Evolutionary conservation across 345 rosid species (phyloP).

Genomic region (Sisymbrium irio): DNA sequence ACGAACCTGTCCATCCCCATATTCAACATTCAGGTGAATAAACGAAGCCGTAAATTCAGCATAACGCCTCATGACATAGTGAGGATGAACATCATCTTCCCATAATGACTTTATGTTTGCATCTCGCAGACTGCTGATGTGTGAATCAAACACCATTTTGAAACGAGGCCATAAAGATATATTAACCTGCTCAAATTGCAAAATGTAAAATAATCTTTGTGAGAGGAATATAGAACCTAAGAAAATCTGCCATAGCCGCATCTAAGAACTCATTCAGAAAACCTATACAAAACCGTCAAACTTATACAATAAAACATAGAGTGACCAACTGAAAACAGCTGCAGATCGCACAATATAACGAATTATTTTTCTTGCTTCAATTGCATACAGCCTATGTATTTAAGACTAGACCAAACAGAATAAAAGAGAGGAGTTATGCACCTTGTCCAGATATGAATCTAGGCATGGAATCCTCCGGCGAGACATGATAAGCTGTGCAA

Average conservation of each 20-base stretch:
- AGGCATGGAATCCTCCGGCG: slow-evolving; percentile 92
- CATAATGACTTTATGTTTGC: slow-evolving; percentile 84
- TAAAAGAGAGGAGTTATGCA: slow-evolving; percentile 28
- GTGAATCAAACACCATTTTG: slow-evolving; percentile 93
- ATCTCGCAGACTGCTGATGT: slow-evolving; percentile 84
- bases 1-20: slow-evolving; percentile 95
- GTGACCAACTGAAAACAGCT: slow-evolving; percentile 12
- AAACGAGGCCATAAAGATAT: slow-evolving; percentile 97
- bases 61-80: slow-evolving; percentile 98
- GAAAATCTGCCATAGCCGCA: not conserved
- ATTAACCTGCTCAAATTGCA: slow-evolving; percentile 68
- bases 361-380: not conserved
- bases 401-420: slow-evolving; percentile 18
- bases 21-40: slow-evolving; percentile 89
- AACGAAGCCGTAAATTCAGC: slow-evolving; percentile 98
- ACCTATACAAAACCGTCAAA: not conserved
- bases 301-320: not conserved
- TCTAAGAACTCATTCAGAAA: not conserved
- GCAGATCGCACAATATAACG: not conserved
- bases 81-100: slow-evolving; percentile 99
- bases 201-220: slow-evolving; percentile 2
- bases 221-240: slow-evolving; percentile 15
- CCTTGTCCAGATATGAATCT: slow-evolving; percentile 98
- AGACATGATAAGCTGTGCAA: slow-evolving; percentile 83
- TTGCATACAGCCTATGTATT: not conserved